Evolutionary conservation across 2,329 filamentous ascomycete genomes (phyloP).

Genomic region (Amphichorda felina): DNA sequence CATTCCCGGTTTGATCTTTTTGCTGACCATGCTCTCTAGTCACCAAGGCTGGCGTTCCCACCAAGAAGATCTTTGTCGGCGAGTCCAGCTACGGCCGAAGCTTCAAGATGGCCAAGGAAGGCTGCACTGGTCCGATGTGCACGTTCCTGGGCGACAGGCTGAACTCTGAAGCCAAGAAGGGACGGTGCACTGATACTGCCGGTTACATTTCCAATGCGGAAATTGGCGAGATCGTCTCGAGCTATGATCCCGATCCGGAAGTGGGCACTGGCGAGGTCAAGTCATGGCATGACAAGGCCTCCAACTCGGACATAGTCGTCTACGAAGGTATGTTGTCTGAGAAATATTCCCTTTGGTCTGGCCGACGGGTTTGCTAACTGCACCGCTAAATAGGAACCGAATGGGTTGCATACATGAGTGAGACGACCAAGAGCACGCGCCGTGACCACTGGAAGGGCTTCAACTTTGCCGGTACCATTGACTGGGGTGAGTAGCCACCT

Average conservation of each 20-base stretch:
- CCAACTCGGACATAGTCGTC: slow-evolving; percentile 5
- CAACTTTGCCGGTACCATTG: slow-evolving; percentile 8
- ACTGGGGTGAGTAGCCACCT: too few species aligned
- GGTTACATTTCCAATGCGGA: slow-evolving; percentile 18
- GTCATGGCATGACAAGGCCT: too few species aligned
- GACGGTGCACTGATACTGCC: slow-evolving; percentile 13
- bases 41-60: slow-evolving; percentile 18
- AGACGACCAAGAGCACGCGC: slow-evolving; percentile 4
- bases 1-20: too few species aligned
- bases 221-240: slow-evolving; percentile 18
- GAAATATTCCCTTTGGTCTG: too few species aligned
- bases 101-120: slow-evolving; percentile 17
- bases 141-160: slow-evolving; percentile 16
- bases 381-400: too few species aligned
- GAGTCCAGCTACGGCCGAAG: slow-evolving; percentile 17
- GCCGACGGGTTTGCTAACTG: too few species aligned
- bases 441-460: neutral
- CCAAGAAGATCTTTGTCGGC: slow-evolving; percentile 16
- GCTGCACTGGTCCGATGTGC: slow-evolving; percentile 13
- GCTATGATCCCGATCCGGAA: slow-evolving; percentile 4
- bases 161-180: slow-evolving; percentile 11
- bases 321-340: slow-evolving; percentile 6
- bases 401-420: slow-evolving; percentile 9
- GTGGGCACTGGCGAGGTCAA: too few species aligned
- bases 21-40: too few species aligned